Evolutionary conservation across 2,329 filamentous ascomycete species (phyloP).

Genomic region (Aspergillaceae sp.): DNA sequence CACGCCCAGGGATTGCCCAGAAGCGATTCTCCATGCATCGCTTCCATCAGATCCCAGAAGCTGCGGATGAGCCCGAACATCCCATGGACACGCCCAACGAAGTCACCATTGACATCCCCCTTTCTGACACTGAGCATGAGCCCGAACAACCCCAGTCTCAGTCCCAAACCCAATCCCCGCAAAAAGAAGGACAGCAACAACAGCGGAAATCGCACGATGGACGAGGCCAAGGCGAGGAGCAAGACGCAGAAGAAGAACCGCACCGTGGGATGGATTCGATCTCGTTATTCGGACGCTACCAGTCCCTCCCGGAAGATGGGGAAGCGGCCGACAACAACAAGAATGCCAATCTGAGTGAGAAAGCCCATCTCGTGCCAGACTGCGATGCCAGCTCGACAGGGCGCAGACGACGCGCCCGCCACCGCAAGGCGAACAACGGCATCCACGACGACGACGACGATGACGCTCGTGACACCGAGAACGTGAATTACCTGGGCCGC

Average conservation of each 20-base stretch:
- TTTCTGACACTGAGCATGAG: conserved; percentile 18
- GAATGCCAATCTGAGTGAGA: not conserved
- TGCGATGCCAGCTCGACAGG: not conserved
- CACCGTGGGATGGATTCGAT: not conserved
- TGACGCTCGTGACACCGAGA: not conserved
- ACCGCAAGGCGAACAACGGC: conserved; percentile 12
- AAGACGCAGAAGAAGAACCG: not conserved
- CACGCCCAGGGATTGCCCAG: conserved; percentile 25
- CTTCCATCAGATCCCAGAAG: conserved; percentile 35
- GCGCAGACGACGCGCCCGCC: not conserved
- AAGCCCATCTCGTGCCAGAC: not conserved
- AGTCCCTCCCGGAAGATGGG: conserved; percentile 11
- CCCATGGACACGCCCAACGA: conserved; percentile 42
- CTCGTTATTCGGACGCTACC: conserved; percentile 12
- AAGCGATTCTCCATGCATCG: conserved; percentile 39
- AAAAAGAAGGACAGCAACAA: not conserved
- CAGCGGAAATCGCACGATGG: not conserved
- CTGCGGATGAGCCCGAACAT: conserved; percentile 17
- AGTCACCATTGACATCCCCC: conserved; percentile 53
- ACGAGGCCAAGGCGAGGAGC: not conserved
- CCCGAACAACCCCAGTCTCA: not conserved
- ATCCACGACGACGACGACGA: conserved; percentile 10
- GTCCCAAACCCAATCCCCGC: not conserved
- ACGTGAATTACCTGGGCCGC: conserved; percentile 49
- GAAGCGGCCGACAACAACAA: conserved; percentile 12